Evolutionary conservation across 176 grass and related monocot species (phyloP).

Genomic region (Eleusine coracana): DNA sequence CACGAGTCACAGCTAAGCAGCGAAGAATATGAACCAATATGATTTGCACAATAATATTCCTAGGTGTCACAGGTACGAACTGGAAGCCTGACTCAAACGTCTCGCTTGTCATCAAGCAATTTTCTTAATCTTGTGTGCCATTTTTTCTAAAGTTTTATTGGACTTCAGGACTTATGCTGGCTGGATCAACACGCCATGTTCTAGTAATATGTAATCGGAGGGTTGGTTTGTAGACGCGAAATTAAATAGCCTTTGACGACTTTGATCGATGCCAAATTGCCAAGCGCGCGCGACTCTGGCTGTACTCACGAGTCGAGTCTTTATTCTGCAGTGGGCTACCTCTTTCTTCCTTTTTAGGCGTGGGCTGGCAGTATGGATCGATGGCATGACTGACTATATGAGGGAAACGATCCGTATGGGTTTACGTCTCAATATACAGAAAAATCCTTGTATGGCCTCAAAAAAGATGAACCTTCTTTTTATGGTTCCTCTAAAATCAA

Average conservation of each 20-base stretch:
- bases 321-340: not conserved
- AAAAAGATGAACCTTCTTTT: too few relatives aligned
- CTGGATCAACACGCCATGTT: slow-evolving; percentile 26
- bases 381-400: too few relatives aligned
- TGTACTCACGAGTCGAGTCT: not conserved
- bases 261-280: not conserved
- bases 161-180: slow-evolving; percentile 18
- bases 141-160: slow-evolving; percentile 32
- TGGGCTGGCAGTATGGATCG: too few relatives aligned
- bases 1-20: slow-evolving; percentile 20
- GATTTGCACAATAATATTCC: not conserved
- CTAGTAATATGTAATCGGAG: not conserved
- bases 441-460: too few relatives aligned
- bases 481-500: too few relatives aligned
- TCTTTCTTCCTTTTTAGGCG: too few relatives aligned
- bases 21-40: not conserved
- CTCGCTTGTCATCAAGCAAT: slow-evolving; percentile 20
- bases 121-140: not conserved
- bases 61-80: not conserved
- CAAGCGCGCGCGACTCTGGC: not conserved
- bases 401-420: too few relatives aligned
- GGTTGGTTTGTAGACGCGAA: slow-evolving; percentile 12
- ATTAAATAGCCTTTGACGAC: not conserved
- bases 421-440: too few relatives aligned
- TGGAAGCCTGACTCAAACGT: not conserved